phyloP scores from a whole-genome alignment of 768 basidiomycete genomes.

The Trametes gibbosa region DNA sequence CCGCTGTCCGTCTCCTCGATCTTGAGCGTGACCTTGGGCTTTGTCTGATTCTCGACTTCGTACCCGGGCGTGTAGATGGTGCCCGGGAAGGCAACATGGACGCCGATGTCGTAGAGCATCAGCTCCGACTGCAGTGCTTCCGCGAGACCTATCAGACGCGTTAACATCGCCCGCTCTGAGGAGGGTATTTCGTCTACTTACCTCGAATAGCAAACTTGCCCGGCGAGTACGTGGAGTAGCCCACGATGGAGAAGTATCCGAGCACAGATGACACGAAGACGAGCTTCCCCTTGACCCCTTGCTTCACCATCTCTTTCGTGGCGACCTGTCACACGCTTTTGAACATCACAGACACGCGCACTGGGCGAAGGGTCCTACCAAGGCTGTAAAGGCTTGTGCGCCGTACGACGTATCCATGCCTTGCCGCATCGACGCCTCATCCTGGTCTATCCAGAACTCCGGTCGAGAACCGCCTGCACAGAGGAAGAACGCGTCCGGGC shows the following conservation, averaged over 20 bases:
- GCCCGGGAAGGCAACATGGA: conserved; percentile 80
- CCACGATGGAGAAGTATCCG: conserved; percentile 72
- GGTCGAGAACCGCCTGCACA: conserved; percentile 78
- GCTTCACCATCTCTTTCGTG: conserved; percentile 58
- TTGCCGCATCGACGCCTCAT: conserved; percentile 50
- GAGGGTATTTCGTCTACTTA: conserved; percentile 28
- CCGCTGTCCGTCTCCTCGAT: conserved; percentile 76
- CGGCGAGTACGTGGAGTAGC: conserved; percentile 78
- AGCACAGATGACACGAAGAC: conserved; percentile 74
- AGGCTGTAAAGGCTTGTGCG: conserved; percentile 50
- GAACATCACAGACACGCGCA: background rate
- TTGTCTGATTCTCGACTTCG: conserved; percentile 71
- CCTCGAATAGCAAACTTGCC: conserved; percentile 86
- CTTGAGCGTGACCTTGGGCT: conserved; percentile 70
- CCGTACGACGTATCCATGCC: conserved; percentile 57
- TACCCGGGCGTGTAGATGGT: conserved; percentile 80
- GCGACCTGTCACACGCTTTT: conserved; percentile 47
- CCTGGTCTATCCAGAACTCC: conserved; percentile 72
- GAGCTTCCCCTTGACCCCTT: conserved; percentile 63
- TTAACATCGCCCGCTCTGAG: background rate
- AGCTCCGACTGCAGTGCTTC: conserved; percentile 82
- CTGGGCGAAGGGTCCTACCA: conserved; percentile 39
- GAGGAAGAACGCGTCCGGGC: conserved; percentile 74
- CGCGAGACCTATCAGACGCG: conserved; percentile 59
- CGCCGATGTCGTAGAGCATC: conserved; percentile 68